phyloP scores from a whole-genome alignment of 2,329 filamentous ascomycete species.

The Sporothrix phasma region DNA sequence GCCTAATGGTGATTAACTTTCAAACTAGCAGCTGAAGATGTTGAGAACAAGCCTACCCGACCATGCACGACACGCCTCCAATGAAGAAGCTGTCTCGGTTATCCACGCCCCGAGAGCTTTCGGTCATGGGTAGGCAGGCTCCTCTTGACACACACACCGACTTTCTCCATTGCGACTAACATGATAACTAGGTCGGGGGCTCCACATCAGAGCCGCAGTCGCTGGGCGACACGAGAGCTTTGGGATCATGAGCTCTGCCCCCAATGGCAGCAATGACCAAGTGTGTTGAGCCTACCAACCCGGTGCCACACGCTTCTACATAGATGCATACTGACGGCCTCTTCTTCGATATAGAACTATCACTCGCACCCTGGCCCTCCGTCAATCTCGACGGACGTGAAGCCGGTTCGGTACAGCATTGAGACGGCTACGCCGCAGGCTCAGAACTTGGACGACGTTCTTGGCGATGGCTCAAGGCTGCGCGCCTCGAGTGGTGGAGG shows the following conservation, averaged over 20 bases:
- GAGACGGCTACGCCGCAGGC: conserved; percentile 70
- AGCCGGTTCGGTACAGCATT: conserved; percentile 52
- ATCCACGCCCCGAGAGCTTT: conserved; percentile 87
- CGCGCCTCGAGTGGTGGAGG: conserved; percentile 62
- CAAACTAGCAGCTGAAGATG: conserved; percentile 35
- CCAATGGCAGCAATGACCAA: conserved; percentile 29
- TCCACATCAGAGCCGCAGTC: conserved; percentile 6
- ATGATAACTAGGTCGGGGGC: not conserved
- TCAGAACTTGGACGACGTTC: conserved; percentile 69
- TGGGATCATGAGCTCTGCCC: conserved; percentile 28
- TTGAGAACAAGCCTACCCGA: conserved; percentile 49
- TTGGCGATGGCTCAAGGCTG: conserved; percentile 42
- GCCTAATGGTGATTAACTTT: not conserved
- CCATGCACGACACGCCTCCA: conserved; percentile 46
- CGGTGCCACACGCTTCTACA: not conserved
- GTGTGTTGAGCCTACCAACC: conserved; percentile 21
- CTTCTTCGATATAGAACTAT: not conserved
- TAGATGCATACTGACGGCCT: not conserved
- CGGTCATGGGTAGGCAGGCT: conserved; percentile 56
- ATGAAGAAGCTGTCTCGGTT: conserved; percentile 76
- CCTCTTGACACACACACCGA: not conserved
- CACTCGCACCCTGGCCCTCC: conserved; percentile 43
- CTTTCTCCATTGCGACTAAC: not conserved
- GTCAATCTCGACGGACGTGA: conserved; percentile 65
- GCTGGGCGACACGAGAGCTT: conserved; percentile 20